Conservation (phyloP, 148 eudicot genomes). For the Arctostaphylos glauca region DNA sequence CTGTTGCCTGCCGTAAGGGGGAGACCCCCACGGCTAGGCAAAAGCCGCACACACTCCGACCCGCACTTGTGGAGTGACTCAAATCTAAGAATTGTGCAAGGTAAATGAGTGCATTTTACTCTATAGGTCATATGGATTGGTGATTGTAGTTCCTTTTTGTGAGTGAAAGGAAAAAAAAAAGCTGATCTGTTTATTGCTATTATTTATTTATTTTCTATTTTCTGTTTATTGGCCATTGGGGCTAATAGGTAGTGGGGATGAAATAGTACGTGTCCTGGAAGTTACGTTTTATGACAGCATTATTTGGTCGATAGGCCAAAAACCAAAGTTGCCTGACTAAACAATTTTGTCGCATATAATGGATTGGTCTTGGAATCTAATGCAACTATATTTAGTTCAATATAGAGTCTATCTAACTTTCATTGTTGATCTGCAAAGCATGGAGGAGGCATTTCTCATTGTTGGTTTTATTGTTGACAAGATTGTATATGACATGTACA, state of each 20-base stretch:
- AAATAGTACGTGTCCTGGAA: background rate
- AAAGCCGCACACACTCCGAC: background rate
- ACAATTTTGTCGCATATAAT: background rate
- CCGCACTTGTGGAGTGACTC: background rate
- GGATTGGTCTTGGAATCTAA: constrained; percentile 4
- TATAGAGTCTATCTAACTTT: background rate
- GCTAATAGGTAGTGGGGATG: background rate
- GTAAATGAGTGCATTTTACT: background rate
- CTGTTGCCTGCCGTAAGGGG: background rate
- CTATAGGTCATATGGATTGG: background rate
- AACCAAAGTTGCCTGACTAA: background rate
- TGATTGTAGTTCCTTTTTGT: background rate
- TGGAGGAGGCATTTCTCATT: background rate
- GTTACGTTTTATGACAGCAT: background rate
- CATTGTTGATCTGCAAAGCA: background rate
- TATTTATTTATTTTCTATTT: background rate
- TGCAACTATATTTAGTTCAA: background rate
- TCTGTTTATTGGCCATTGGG: background rate
- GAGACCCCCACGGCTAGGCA: background rate
- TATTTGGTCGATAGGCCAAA: background rate
- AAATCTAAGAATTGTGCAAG: background rate
- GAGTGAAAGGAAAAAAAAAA: background rate
- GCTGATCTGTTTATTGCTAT: background rate
- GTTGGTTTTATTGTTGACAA: background rate
- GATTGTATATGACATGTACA: background rate